Evolutionary conservation across 176 grass and related monocot species (phyloP), one percentile per base, ranked within the genome.

Genomic region (Triticum timopheevii): DNA sequence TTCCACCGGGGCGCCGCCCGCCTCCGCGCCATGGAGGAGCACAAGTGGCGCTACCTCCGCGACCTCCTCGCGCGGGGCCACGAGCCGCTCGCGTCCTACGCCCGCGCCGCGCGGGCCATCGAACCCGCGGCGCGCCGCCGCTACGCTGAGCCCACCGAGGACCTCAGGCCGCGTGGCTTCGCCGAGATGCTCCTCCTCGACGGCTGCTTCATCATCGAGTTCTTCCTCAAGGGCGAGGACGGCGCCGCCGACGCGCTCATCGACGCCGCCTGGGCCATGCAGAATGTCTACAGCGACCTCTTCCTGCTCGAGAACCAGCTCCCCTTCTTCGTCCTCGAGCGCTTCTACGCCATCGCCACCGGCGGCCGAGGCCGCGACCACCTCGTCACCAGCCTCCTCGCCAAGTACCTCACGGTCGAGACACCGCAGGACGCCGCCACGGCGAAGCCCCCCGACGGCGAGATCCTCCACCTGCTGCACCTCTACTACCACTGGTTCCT

Each of bases 401-500:
- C 58, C 69, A 87, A 91, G 22, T 81, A 64, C 81, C 89, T 91
- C 38, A 84, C 85, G 47, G 12, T 87, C 6, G 85, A 87, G 45
- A 69, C 47, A 8, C 47, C 69, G 7, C 38, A 16, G 42, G 49
- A 82, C 59, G 77, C 70, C 15, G 33, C 49, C 22, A 49, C 28
- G n/a, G 3, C 45, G 10, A 45, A n/a, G 0, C 15, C 86, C 0
- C 85, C 63, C 0, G 88, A 73, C 74, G 88, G 90, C 50, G 82
- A 87, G 78, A 76, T 81, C 85, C 76, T 84, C 38, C 89, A 91
- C 81, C 89, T 91, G 36, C 81, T 91, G 0, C 89, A 91, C 61
- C 76, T 91, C 3, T 87, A 91, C 61, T 91, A 91, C 81, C 81
- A 91, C 89, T 91, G 89, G 89, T 91, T 91, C 85, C 61, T 91